phyloP scores from a whole-genome alignment of 2,329 filamentous ascomycete genomes.

The Cryphonectria naterciae region DNA sequence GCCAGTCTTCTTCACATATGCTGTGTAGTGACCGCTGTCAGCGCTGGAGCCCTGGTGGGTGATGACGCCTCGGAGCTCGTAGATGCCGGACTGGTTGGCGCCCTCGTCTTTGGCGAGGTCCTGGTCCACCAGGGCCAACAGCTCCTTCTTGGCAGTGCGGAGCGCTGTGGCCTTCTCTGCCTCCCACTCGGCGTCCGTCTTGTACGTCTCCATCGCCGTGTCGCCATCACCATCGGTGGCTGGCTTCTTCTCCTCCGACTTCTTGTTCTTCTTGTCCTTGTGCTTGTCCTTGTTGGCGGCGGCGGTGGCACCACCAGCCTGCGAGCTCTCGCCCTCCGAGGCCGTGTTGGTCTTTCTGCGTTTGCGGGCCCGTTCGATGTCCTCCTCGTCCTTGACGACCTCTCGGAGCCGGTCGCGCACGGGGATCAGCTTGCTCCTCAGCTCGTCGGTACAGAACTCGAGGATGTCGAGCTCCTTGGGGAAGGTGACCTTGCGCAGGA shows the following conservation, averaged over 20 bases:
- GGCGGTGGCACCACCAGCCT: constrained; percentile 35
- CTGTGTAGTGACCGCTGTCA: constrained; percentile 97
- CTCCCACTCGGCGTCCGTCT: constrained; percentile 92
- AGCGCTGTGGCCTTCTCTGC: constrained; percentile 79
- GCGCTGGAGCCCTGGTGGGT: constrained; percentile 97
- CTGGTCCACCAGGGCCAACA: constrained; percentile 76
- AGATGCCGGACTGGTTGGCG: constrained; percentile 91
- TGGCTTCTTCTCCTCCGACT: constrained; percentile 42
- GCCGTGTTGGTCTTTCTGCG: constrained; percentile 72
- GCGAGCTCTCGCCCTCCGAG: constrained; percentile 19
- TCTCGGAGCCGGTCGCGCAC: constrained; percentile 97
- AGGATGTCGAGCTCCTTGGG: constrained; percentile 89
- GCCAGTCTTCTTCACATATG: constrained; percentile 92
- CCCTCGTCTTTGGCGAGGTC: constrained; percentile 77
- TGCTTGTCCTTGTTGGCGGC: constrained; percentile 56
- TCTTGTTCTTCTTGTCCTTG: constrained; percentile 43
- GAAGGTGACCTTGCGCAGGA: constrained; percentile 98
- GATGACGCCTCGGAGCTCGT: constrained; percentile 91
- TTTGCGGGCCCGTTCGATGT: constrained; percentile 89
- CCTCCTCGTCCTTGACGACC: constrained; percentile 91
- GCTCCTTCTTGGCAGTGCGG: constrained; percentile 82
- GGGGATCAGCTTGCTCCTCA: constrained; percentile 81
- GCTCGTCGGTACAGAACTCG: constrained; percentile 92
- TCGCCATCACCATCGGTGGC: constrained; percentile 63
- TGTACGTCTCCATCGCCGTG: constrained; percentile 78